Percentiles rank a stretch among this genome's conserved stretches.
These are phyloP conservation scores for Malassezia brasiliensis DNA, from an alignment of 1,284 basidiomycete genomes.

Conservation along the genomic window DNA sequence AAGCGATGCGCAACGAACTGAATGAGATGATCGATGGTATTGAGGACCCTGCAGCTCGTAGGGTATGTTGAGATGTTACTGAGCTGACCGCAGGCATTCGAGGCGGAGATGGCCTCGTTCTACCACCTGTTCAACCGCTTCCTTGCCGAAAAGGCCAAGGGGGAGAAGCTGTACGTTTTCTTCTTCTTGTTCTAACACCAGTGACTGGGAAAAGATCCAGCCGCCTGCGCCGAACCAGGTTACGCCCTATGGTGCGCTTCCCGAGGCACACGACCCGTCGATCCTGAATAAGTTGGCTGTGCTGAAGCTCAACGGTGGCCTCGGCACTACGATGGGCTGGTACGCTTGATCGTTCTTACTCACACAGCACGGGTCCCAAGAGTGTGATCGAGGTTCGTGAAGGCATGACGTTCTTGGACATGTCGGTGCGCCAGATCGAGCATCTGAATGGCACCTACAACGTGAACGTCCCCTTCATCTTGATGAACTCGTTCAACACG, in stretches of 20 bases:
- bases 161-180: constrained; percentile 67
- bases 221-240: constrained; percentile 88
- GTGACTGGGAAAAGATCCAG: constrained; percentile 95
- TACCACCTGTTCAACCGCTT: constrained; percentile 98
- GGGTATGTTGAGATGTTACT: constrained; percentile 55
- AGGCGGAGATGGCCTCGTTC: constrained; percentile 97
- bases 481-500: constrained; percentile 99
- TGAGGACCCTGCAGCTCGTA: constrained; percentile 56
- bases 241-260: constrained; percentile 70
- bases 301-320: constrained; percentile 97
- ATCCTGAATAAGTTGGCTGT: constrained; percentile 64
- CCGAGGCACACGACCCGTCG: constrained; percentile 37
- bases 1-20: constrained; percentile 97
- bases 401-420: constrained; percentile 97
- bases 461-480: constrained; percentile 85
- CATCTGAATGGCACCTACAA: constrained; percentile 58
- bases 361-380: constrained; percentile 56
- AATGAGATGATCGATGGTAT: constrained; percentile 68
- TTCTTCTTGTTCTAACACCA: constrained; percentile 47
- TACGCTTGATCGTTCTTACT: background rate
- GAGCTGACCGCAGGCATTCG: constrained; percentile 63
- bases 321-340: constrained; percentile 87
- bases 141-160: constrained; percentile 86
- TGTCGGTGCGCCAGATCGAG: constrained; percentile 94
- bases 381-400: constrained; percentile 55